These are phyloP conservation scores for Chlorella sorokiniana DNA, from an alignment of 139 green algal species.

Conservation along the genomic window DNA sequence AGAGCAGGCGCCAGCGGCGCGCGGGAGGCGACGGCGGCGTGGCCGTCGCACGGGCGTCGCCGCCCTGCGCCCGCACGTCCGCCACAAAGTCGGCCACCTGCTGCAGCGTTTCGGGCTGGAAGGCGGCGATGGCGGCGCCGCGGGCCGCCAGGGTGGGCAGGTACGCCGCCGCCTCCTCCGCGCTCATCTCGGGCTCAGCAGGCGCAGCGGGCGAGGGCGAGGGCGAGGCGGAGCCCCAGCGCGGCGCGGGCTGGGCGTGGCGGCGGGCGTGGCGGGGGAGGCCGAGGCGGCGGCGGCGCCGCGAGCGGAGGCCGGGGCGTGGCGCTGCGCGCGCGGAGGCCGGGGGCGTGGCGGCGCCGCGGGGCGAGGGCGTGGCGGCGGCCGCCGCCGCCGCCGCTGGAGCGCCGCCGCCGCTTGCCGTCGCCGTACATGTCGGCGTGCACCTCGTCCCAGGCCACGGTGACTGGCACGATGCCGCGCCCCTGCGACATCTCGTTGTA, in stretches of 20 bases:
- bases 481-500: slow-evolving; percentile 31
- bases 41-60: neutral
- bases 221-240: neutral
- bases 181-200: neutral
- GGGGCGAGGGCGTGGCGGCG: neutral
- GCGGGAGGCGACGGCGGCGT: slow-evolving; percentile 2
- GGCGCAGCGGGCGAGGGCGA: neutral
- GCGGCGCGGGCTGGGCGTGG: neutral
- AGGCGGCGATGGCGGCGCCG: neutral
- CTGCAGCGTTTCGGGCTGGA: neutral
- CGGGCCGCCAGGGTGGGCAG: slow-evolving; percentile 10
- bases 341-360: neutral
- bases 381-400: neutral
- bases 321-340: neutral
- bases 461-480: slow-evolving; percentile 23
- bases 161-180: slow-evolving; percentile 11
- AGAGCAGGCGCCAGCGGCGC: neutral
- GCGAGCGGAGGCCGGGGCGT: neutral
- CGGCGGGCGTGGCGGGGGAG: neutral
- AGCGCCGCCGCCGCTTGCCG: neutral
- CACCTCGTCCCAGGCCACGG: slow-evolving; percentile 30
- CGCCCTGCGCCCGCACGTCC: slow-evolving; percentile 16
- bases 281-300: neutral
- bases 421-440: neutral
- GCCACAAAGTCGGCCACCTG: slow-evolving; percentile 25